Evolutionary conservation across 352 stramenopile species (phyloP).

Genomic region (Thraustochytrium aureum): DNA sequence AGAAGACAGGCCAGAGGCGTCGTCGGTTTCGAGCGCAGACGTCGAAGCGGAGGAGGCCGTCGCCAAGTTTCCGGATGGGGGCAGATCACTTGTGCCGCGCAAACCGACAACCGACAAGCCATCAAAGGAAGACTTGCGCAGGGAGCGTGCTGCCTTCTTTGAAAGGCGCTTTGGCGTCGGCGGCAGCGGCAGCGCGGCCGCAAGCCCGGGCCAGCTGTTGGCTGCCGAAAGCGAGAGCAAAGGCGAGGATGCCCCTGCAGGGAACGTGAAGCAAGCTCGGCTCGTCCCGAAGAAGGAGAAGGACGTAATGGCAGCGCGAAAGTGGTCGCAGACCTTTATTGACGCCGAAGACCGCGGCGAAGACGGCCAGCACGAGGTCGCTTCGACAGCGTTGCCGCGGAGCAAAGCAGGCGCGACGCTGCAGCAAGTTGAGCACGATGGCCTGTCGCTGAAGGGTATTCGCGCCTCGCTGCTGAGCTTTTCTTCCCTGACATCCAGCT

Average conservation of each 20-base stretch:
- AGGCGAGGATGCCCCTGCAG: no score
- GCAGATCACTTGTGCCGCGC: background rate
- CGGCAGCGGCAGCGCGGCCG: no score
- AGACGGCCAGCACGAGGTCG: background rate
- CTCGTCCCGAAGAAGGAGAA: conserved; percentile 48
- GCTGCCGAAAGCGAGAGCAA: no score
- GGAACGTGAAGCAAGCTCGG: background rate
- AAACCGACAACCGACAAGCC: background rate
- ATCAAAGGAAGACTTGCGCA: background rate
- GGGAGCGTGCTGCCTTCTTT: background rate
- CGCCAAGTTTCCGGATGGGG: no score
- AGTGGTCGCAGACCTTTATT: conserved; percentile 49
- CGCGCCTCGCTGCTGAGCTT: conserved; percentile 25
- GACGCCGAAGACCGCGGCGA: background rate
- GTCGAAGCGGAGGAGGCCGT: no score
- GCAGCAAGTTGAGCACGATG: no score
- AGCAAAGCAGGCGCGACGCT: no score
- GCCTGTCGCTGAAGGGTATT: background rate
- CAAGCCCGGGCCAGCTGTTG: no score
- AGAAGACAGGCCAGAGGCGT: no score
- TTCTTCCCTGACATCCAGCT: conserved; percentile 39
- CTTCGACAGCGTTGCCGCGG: no score
- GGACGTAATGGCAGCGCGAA: conserved; percentile 29
- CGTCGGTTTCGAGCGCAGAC: no score
- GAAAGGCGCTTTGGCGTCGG: background rate